Base-by-base conservation (phyloP, 306 rosid species). In the Sicyos baderoa region DNA sequence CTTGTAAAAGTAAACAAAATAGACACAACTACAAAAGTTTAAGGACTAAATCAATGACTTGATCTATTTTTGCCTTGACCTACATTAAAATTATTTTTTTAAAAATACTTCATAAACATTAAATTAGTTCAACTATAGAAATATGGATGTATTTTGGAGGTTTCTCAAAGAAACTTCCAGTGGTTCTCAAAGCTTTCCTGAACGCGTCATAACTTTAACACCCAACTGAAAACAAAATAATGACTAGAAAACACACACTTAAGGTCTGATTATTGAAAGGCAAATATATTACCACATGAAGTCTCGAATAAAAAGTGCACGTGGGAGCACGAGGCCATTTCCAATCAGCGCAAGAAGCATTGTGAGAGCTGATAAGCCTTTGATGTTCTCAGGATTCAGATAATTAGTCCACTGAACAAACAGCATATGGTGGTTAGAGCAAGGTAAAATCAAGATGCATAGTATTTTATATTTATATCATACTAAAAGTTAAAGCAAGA, bases 311-410 rank as follows among this genome's bases (percentile, higher is more conserved):
- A 89, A 80, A 67, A 93, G 87, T 45, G 97, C 89, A 51, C 95
- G 92, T 58, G 97, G 97, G 55, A 90, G 79, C 87, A 86, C 67
- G 72, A 92, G 89, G 70, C 95, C 98, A 78, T 92, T 92, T 73
- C 98, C 95, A 50, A 86, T 80, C 97, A 93, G 86, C 61, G 95
- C 97, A 78, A 93, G 97, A 82, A 89, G 69, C 89, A 93, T 89
- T 19, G 98, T 81, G 78, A 82, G 50, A 70, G 97, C 89, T 47
- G 97, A 93, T 85, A 93, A 77, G 66, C 98, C 98, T 84, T 82
- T 93, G 79, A 93, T 89, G 85, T 93, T 89, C 79, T 89, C 93
- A 48, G 98, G 98, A 83, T 84, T 84, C 52, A 89, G 87, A 82
- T 83, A 89, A 86, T 93, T 93, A 71, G 95, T 93, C 98, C 98